A percentile compares a stretch with the other conserved stretches of the same genome.
phyloP scores from a whole-genome alignment of 495 filamentous ascomycete genomes.

The Daldinia grandis region DNA sequence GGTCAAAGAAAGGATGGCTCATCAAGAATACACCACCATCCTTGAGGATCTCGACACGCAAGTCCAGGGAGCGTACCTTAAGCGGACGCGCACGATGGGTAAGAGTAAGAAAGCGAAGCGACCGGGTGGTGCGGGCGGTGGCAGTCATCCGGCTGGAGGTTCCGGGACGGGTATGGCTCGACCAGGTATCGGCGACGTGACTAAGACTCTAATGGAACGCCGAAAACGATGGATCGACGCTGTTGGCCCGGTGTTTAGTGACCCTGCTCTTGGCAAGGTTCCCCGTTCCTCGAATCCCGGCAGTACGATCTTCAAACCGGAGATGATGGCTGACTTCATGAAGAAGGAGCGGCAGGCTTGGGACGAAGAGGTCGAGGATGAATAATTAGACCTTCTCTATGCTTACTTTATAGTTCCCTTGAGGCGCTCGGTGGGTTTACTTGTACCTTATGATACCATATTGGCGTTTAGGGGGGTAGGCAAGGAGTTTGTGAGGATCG shows the following conservation, averaged over 20 bases:
- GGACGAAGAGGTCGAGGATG: conserved; percentile 75
- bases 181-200: conserved; percentile 89
- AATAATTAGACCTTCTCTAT: conserved; percentile 3
- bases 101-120: conserved; percentile 88
- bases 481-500: background rate
- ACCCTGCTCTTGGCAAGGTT: conserved; percentile 63
- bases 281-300: conserved; percentile 51
- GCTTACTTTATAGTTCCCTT: background rate
- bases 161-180: conserved; percentile 66
- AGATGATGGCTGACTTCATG: conserved; percentile 61
- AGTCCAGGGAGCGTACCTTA: conserved; percentile 93
- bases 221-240: conserved; percentile 84
- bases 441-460: conserved; percentile 8
- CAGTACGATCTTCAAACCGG: conserved; percentile 70
- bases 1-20: conserved; percentile 88
- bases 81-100: conserved; percentile 92
- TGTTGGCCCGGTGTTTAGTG: conserved; percentile 86
- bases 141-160: conserved; percentile 57
- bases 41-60: conserved; percentile 95
- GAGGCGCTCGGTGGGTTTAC: background rate
- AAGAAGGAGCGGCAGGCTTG: conserved; percentile 77
- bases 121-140: conserved; percentile 68
- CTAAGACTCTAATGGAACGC: conserved; percentile 88
- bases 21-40: conserved; percentile 96
- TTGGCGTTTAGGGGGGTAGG: background rate